Evolutionary conservation across 768 basidiomycete genomes (phyloP).

Genomic region (Russula compacta): DNA sequence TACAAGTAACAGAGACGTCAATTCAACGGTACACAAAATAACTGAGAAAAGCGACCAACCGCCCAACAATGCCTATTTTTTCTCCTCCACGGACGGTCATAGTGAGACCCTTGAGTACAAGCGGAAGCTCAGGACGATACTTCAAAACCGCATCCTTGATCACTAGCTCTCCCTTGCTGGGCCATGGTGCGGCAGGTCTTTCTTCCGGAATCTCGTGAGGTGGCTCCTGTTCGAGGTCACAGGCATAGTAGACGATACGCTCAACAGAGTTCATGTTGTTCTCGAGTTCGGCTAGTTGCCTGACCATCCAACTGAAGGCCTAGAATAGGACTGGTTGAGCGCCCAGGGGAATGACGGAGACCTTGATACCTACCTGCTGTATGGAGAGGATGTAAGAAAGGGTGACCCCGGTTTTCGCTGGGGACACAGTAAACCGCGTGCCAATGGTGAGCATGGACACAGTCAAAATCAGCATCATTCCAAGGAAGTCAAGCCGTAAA

Average conservation of each 20-base stretch:
- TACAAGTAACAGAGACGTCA: conserved; percentile 8
- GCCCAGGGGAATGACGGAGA: background rate
- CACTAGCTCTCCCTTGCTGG: conserved; percentile 59
- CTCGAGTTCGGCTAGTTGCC: conserved; percentile 77
- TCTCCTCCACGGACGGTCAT: conserved; percentile 68
- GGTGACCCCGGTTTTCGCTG: conserved; percentile 67
- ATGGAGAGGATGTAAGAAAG: conserved; percentile 74
- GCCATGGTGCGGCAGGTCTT: conserved; percentile 63
- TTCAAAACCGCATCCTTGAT: conserved; percentile 68
- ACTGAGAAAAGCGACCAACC: conserved; percentile 27
- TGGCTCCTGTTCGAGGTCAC: conserved; percentile 74
- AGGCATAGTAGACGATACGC: conserved; percentile 74
- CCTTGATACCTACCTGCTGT: conserved; percentile 46
- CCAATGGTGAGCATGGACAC: conserved; percentile 75
- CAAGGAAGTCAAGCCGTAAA: conserved; percentile 82
- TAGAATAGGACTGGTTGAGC: conserved; percentile 22
- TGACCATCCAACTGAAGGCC: conserved; percentile 66
- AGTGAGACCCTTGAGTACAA: conserved; percentile 75
- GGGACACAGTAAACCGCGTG: conserved; percentile 63
- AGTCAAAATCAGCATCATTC: conserved; percentile 58
- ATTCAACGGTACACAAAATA: background rate
- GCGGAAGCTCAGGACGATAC: conserved; percentile 83
- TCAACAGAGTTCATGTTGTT: conserved; percentile 93
- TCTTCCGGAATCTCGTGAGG: conserved; percentile 54
- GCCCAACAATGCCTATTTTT: conserved; percentile 86